Base-by-base conservation (phyloP, 257 asterid genomes). In the Penstemon newberryi region DNA sequence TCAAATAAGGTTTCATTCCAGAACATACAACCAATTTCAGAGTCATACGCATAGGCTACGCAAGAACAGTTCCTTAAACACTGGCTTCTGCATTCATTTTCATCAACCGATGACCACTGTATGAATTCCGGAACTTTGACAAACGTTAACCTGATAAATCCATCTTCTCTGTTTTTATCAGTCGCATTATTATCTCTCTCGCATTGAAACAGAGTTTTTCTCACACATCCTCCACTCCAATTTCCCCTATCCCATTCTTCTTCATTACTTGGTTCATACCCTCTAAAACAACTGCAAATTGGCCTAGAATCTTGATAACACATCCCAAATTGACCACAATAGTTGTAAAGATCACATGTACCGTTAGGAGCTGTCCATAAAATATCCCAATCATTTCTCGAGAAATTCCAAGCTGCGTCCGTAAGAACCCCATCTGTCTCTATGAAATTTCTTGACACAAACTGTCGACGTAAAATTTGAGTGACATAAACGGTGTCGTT, bases 141-240 rank as follows among this genome's bases (percentile, higher is more conserved):
- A 46, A 25, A 25, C 33, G 39, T 37, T 37, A 83, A 73, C 72
- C 57, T 72, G 50, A 70, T n/a, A 60, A 65, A 83, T 12, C 81
- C 76, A 54, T 83, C 86, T 57, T 19, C 66, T 43, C 65, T 74
- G 10, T 47, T 57, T 52, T 39, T 52, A 36, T 5, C 43, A 1
- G 53, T 60, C 3, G 70, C 44, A 47, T 18, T 49, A 41, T 70
- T 79, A 49, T 70, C 59, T 36, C 37, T 56, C n/a, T 58, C 62
- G 41, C 83, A 83, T 45, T 72, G 65, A 56, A 83, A 57, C 11
- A 19, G 41, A 3, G 47, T 64, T 59, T 18, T 73, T 54, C 80
- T 83, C 9, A 60, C 50, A 62, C 88, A 83, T 9, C 85, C 85
- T 6, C 73, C 39, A 4, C 63, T 66, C 85, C 82, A 83, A 42